Evolutionary conservation across 129 eudicot genomes (phyloP).

Genomic region (Calendula officinalis): DNA sequence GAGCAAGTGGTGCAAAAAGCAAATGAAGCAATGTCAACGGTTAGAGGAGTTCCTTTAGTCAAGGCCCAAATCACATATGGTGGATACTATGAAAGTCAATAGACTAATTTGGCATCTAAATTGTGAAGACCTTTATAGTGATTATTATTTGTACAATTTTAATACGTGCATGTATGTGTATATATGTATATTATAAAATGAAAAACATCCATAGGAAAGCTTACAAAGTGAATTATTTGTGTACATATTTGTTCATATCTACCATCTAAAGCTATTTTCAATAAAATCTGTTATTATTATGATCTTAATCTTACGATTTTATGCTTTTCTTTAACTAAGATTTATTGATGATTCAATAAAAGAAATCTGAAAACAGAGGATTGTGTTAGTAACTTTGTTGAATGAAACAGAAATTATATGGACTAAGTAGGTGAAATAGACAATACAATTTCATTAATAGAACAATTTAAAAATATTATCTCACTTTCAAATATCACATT

Average conservation of each 20-base stretch:
- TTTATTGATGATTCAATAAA: too few relatives aligned
- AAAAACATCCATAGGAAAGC: not conserved
- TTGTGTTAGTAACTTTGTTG: too few relatives aligned
- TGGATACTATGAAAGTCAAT: constrained; percentile 63
- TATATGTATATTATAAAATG: constrained; percentile 1
- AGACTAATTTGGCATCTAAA: constrained; percentile 6
- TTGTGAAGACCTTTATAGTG: not conserved
- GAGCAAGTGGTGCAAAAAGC: constrained; percentile 66
- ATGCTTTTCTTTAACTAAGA: too few relatives aligned
- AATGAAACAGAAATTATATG: too few relatives aligned
- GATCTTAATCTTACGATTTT: too few relatives aligned
- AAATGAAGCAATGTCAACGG: constrained; percentile 68
- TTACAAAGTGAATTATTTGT: not conserved
- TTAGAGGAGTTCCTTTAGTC: constrained; percentile 59
- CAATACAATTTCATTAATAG: too few relatives aligned
- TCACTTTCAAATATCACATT: too few relatives aligned
- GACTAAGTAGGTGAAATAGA: too few relatives aligned
- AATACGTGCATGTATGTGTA: not conserved
- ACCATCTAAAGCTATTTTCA: too few relatives aligned
- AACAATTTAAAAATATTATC: too few relatives aligned
- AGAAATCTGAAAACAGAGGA: too few relatives aligned
- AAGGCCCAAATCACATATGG: constrained; percentile 84
- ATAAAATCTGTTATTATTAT: too few relatives aligned
- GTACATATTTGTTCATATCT: not conserved
- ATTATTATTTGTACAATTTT: constrained; percentile 3